Evolutionary conservation across 768 basidiomycete species (phyloP).

Genomic region (Panus rudis): DNA sequence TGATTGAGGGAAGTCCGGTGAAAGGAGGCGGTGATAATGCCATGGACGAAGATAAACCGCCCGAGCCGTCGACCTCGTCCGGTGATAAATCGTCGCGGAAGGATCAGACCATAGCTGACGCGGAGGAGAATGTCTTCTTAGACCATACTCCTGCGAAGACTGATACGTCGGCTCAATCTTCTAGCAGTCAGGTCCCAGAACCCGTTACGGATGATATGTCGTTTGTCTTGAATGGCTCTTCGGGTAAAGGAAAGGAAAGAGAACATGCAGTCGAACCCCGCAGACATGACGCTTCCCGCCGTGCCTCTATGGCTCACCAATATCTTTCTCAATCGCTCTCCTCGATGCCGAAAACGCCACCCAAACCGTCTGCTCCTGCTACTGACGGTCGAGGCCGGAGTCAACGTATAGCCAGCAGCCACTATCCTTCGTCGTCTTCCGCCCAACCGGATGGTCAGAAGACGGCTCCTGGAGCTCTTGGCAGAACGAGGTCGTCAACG

Average conservation of each 20-base stretch:
- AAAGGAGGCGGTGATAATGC: conserved; percentile 25
- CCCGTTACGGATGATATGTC: not conserved
- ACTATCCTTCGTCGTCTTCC: not conserved
- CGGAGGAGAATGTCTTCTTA: not conserved
- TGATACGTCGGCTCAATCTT: not conserved
- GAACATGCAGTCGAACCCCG: conserved; percentile 15
- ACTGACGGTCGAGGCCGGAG: conserved; percentile 13
- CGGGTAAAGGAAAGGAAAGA: not conserved
- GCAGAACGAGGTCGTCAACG: not conserved
- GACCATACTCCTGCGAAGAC: no score
- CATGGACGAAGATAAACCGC: conserved; percentile 2
- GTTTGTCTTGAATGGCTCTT: not conserved
- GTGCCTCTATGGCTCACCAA: conserved; percentile 54
- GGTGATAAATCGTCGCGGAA: not conserved
- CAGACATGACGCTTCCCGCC: conserved; percentile 36
- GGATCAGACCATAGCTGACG: not conserved
- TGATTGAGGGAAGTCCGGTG: conserved; percentile 39
- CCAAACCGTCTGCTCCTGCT: conserved; percentile 13
- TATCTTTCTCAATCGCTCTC: conserved; percentile 57
- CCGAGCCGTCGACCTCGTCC: not conserved
- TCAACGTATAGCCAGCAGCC: conserved; percentile 6
- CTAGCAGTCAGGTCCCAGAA: not conserved
- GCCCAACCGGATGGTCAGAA: not conserved
- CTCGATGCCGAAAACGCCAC: conserved; percentile 36
- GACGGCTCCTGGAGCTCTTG: conserved; percentile 6